Base-by-base conservation (phyloP, 257 asterid genomes). In the Anisodus acutangulus region DNA sequence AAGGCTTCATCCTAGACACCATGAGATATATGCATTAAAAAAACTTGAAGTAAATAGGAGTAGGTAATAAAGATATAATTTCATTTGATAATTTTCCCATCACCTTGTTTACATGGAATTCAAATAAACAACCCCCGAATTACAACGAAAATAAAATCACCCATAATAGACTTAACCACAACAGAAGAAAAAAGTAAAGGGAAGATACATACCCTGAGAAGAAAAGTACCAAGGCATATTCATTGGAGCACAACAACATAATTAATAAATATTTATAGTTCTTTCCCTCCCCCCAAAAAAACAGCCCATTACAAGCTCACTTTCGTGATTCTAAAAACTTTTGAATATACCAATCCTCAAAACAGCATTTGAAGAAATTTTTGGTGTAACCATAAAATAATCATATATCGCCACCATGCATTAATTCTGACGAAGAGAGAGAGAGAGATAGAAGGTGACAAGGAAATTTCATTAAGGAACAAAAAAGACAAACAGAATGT, bases 271-370 rank as follows among this genome's bases (percentile, higher is more conserved):
- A 39, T 59, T 31, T 63, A 81, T 60, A 19, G 8, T 43, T 43
- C 39, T 35, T 13, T 59, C 60, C 84, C 9, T 63, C 11, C 49
- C 22, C 62, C 22, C 49, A 26, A 16, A 79, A 84, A 49, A 68
- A 53, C 31, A 41, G 19, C 45, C 82, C 85, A 86, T 70, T 53
- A 53, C 87, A 83, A 82, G 68, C 82, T 83, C 78, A 59, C 86
- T 79, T 85, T 71, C 51, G 72, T 78, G 54, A 82, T 82, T 64
- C 84, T 60, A 59, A 59, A 59, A 16, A 2, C 66, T 59, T 17
- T 1, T 7, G 11, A 8, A 9, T 4, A 9, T 49, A 49, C 11
- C 11, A 49, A 49, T 49, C 55, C 64, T 59, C 26, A 59, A 35
- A 41, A 70, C 31, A 37, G 79, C 9, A 9, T 70, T 35, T 7